phyloP scores from a whole-genome alignment of 768 basidiomycete species.

The Baorangia bicolor region DNA sequence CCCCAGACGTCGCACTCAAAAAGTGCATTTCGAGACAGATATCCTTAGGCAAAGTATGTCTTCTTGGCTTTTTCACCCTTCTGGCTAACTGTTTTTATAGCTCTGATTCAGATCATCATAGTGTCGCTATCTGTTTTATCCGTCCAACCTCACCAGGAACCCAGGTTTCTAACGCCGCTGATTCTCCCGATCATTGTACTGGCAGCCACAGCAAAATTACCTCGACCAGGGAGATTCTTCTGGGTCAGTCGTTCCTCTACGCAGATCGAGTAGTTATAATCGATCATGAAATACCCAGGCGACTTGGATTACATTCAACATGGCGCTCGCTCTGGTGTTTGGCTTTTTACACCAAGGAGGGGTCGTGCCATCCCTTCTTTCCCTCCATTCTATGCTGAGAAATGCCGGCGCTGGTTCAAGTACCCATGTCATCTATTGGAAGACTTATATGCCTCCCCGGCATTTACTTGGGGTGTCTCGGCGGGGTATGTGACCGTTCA shows the following conservation, averaged over 20 bases:
- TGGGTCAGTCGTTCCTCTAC: constrained; percentile 27
- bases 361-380: constrained; percentile 39
- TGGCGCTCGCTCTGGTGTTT: constrained; percentile 31
- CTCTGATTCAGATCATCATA: constrained; percentile 30
- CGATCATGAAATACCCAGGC: constrained; percentile 15
- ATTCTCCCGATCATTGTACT: constrained; percentile 35
- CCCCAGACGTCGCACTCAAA: neutral
- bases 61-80: neutral
- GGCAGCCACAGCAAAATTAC: constrained; percentile 23
- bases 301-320: constrained; percentile 31
- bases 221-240: constrained; percentile 31
- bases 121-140: constrained; percentile 32
- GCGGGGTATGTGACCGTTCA: constrained; percentile 17
- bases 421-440: constrained; percentile 37
- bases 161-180: constrained; percentile 38
- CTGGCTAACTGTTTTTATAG: constrained; percentile 18
- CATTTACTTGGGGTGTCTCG: constrained; percentile 33
- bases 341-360: constrained; percentile 42
- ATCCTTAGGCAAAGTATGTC: constrained; percentile 19
- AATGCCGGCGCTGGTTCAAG: neutral
- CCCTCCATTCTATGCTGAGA: constrained; percentile 28
- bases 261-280: neutral
- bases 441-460: constrained; percentile 40
- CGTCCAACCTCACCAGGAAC: constrained; percentile 40
- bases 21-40: constrained; percentile 11